A percentile compares a stretch with the other conserved stretches of the same genome.
These are phyloP conservation scores for Chlamydomonas reinhardtii DNA, from an alignment of 163 green algal genomes.

Conservation along the genomic window DNA sequence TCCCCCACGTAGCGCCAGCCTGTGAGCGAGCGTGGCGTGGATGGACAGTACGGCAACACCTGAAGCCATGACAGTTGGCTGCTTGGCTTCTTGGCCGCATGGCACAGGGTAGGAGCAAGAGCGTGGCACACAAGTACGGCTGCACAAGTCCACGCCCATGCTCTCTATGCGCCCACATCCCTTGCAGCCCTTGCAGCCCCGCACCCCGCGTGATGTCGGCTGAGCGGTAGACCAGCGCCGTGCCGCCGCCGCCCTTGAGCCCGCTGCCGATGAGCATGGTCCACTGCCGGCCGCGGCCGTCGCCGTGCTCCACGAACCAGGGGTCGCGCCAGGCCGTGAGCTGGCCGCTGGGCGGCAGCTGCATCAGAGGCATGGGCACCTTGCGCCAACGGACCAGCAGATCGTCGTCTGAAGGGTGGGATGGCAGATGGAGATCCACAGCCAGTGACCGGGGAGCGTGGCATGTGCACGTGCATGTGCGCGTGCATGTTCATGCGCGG, in stretches of 20 bases:
- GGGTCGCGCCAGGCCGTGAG: constrained; percentile 58
- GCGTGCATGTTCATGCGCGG: too few relatives aligned
- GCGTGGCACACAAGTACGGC: too few relatives aligned
- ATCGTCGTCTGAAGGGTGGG: constrained; percentile 44
- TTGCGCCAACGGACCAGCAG: constrained; percentile 51
- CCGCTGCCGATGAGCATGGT: constrained; percentile 84
- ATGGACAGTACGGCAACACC: too few relatives aligned
- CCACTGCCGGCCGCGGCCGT: constrained; percentile 34
- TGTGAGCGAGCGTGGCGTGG: too few relatives aligned
- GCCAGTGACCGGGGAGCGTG: too few relatives aligned
- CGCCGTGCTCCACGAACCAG: constrained; percentile 50
- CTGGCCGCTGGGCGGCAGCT: constrained; percentile 49
- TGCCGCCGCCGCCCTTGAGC: constrained; percentile 77
- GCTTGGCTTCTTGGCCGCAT: too few relatives aligned
- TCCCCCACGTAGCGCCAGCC: constrained; percentile 78
- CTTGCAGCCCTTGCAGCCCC: too few relatives aligned
- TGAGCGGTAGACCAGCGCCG: constrained; percentile 80
- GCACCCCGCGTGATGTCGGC: constrained; percentile 36
- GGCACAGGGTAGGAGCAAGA: too few relatives aligned
- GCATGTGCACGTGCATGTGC: too few relatives aligned
- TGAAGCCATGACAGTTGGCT: too few relatives aligned
- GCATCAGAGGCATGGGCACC: constrained; percentile 54
- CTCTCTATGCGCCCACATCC: too few relatives aligned
- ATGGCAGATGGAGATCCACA: neutral
- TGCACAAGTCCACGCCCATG: too few relatives aligned